Percentiles rank a stretch among this genome's conserved stretches.
Conservation (phyloP, 495 filamentous ascomycete genomes). For the Penicillium desertorum region DNA sequence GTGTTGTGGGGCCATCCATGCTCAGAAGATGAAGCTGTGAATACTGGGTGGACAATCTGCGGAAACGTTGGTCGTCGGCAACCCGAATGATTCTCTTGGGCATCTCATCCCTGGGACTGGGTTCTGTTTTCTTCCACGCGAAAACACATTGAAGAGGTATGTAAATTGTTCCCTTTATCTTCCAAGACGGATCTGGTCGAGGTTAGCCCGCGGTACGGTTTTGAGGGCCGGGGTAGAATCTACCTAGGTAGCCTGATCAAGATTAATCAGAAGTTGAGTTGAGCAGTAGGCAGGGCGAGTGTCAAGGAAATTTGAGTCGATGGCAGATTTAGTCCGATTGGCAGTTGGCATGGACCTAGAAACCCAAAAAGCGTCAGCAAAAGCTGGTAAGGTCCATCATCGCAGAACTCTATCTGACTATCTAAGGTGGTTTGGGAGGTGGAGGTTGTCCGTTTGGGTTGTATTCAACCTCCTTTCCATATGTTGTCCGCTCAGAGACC, state of each 20-base stretch:
- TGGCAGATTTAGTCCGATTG: not conserved
- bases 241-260: not conserved
- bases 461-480: not conserved
- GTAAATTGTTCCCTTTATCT: not conserved
- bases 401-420: not conserved
- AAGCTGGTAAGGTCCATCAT: not conserved
- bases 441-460: not conserved
- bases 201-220: not conserved
- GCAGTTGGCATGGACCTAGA: not conserved
- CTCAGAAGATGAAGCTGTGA: not conserved
- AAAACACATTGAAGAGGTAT: not conserved
- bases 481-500: not conserved
- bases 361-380: not conserved
- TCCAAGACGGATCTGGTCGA: not conserved
- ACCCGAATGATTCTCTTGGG: not conserved
- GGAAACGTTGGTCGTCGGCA: not conserved
- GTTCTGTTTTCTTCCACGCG: not conserved
- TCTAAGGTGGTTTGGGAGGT: not conserved
- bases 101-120: not conserved
- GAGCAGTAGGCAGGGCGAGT: not conserved
- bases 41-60: not conserved
- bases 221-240: not conserved
- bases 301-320: not conserved
- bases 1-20: not conserved
- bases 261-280: not conserved